These are phyloP conservation scores for Penicillium sp. DNA, from an alignment of 2,329 filamentous ascomycete species.

Conservation along the genomic window DNA sequence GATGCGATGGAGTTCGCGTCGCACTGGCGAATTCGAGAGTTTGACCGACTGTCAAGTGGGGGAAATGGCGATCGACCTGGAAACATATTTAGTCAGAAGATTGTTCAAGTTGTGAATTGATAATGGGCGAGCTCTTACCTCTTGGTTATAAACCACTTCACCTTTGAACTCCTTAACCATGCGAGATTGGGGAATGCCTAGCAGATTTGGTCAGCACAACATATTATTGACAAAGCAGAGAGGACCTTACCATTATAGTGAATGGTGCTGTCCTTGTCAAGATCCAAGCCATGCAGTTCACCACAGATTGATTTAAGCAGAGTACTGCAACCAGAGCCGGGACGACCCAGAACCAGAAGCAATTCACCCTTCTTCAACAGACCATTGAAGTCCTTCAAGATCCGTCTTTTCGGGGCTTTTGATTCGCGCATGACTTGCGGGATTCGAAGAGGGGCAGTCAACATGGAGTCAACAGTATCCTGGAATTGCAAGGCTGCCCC, in stretches of 20 bases:
- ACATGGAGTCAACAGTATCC: conserved; percentile 23
- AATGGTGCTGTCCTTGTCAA: conserved; percentile 70
- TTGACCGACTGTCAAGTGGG: conserved; percentile 67
- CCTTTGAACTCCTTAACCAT: conserved; percentile 44
- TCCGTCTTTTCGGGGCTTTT: conserved; percentile 43
- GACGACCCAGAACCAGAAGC: conserved; percentile 55
- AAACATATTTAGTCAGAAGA: conserved; percentile 45
- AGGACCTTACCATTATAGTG: conserved; percentile 71
- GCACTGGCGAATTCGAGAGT: conserved; percentile 76
- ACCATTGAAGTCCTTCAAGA: conserved; percentile 65
- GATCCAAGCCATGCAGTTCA: conserved; percentile 75
- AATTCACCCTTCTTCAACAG: conserved; percentile 58
- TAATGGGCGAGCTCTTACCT: conserved; percentile 36
- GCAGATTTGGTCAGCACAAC: not conserved
- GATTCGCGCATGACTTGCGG: conserved; percentile 21
- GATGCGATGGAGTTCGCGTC: conserved; percentile 55
- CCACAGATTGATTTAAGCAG: conserved; percentile 81
- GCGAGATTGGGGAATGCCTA: conserved; percentile 28
- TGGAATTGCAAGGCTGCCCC: conserved; percentile 32
- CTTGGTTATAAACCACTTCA: conserved; percentile 49
- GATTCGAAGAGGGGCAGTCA: conserved; percentile 24
- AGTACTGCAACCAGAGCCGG: conserved; percentile 67
- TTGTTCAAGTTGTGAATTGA: not conserved
- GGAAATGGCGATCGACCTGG: conserved; percentile 77
- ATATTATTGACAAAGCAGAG: not conserved